Conservation (phyloP, 2,329 filamentous ascomycete species). For the Lecanicillium sp. region DNA sequence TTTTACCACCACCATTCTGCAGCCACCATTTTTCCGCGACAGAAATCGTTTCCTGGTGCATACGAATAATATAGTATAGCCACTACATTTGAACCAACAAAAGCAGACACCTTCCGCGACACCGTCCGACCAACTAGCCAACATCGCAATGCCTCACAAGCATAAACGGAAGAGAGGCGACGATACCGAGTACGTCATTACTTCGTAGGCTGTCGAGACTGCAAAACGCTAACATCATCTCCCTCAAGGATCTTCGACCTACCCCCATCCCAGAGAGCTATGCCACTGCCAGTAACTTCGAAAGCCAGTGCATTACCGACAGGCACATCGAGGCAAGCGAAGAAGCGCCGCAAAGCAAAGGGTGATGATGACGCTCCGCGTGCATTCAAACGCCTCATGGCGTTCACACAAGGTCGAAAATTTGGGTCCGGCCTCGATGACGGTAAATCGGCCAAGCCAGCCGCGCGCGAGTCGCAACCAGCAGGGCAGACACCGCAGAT, state of each 20-base stretch:
- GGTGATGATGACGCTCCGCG: conserved; percentile 74
- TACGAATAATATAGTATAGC: too few relatives aligned
- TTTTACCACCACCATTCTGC: too few relatives aligned
- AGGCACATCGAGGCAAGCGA: conserved; percentile 28
- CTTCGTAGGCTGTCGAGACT: neutral
- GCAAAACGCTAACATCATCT: conserved; percentile 10
- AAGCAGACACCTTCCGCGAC: too few relatives aligned
- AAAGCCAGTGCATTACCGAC: conserved; percentile 28
- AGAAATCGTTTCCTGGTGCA: too few relatives aligned
- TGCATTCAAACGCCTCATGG: conserved; percentile 81
- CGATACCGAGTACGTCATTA: conserved; percentile 42
- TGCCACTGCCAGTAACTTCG: conserved; percentile 39
- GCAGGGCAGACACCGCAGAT: conserved; percentile 54
- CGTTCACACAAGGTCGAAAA: conserved; percentile 55
- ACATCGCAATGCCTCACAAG: conserved; percentile 68
- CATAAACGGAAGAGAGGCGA: conserved; percentile 60
- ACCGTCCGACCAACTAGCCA: too few relatives aligned
- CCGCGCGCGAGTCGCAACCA: conserved; percentile 15
- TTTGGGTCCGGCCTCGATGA: conserved; percentile 62
- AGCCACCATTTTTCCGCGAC: too few relatives aligned
- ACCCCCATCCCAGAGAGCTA: conserved; percentile 40
- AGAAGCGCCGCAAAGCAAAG: conserved; percentile 38
- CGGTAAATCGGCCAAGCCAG: conserved; percentile 33
- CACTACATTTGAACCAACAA: too few relatives aligned
- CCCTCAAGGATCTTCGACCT: conserved; percentile 36